Conservation (phyloP, 257 asterid genomes). For the Solanum pennellii region DNA sequence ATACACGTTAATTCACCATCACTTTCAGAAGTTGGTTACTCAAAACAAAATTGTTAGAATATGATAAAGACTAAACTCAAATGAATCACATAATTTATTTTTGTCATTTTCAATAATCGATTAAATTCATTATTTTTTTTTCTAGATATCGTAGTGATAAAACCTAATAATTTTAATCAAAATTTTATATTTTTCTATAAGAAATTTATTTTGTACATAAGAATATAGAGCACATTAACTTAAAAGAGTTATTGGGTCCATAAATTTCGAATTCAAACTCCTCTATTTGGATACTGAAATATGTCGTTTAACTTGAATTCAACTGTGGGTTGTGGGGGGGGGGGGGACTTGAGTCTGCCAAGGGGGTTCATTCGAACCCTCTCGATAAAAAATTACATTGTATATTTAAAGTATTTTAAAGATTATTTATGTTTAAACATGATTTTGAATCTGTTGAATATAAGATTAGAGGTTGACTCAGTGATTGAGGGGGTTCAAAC, state of each 20-base stretch:
- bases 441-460: no score
- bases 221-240: not conserved
- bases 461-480: no score
- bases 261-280: not conserved
- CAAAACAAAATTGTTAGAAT: not conserved
- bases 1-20: not conserved
- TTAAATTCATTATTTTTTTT: not conserved
- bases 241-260: not conserved
- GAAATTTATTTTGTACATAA: not conserved
- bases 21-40: not conserved
- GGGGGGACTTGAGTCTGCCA: no score
- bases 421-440: no score
- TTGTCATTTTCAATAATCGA: not conserved
- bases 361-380: no score
- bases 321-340: no score
- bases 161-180: accelerated
- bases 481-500: no score
- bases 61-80: not conserved
- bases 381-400: no score
- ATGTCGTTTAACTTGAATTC: no score
- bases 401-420: no score
- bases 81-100: not conserved
- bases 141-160: not conserved
- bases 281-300: not conserved
- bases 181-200: not conserved